Conservation (phyloP, 768 basidiomycete genomes). For the Tulasnella sp. region DNA sequence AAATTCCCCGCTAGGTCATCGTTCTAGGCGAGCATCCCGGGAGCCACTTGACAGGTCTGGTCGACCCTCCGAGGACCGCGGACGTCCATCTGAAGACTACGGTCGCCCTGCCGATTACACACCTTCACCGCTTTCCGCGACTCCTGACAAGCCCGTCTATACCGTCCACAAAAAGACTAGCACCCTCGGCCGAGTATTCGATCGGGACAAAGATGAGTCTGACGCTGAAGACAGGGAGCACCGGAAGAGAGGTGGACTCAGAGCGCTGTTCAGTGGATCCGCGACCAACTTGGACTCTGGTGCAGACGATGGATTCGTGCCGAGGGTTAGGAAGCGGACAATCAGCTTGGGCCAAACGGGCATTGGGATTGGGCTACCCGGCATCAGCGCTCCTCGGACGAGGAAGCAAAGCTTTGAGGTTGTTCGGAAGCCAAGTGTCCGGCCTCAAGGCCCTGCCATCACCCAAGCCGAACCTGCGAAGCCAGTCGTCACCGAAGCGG, state of each 20-base stretch:
- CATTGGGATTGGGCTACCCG: slow-evolving; percentile 1
- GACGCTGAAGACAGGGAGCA: not conserved
- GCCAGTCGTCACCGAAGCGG: not conserved
- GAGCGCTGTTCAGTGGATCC: slow-evolving; percentile 13
- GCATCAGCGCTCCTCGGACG: not conserved
- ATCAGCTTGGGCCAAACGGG: slow-evolving; percentile 22
- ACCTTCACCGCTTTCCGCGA: not conserved
- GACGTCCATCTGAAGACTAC: not conserved
- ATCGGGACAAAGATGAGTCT: not conserved
- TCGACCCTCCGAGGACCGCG: slow-evolving; percentile 3
- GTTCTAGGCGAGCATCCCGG: slow-evolving; percentile 2
- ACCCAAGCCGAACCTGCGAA: not conserved
- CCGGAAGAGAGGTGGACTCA: slow-evolving; percentile 8
- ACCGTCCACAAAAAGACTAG: not conserved
- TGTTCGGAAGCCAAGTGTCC: slow-evolving; percentile 12
- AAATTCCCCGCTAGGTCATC: slow-evolving; percentile 5
- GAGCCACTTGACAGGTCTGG: slow-evolving; percentile 4
- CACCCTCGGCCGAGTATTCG: not conserved
- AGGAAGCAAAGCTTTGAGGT: slow-evolving; percentile 18
- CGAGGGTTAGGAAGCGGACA: slow-evolving; percentile 9
- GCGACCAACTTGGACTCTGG: not conserved
- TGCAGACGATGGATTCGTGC: slow-evolving; percentile 7
- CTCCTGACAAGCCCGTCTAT: not conserved
- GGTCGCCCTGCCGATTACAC: not conserved
- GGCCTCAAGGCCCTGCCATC: not conserved